Base-by-base conservation (phyloP, 2,329 filamentous ascomycete species). In the Leptographium lundbergii region DNA sequence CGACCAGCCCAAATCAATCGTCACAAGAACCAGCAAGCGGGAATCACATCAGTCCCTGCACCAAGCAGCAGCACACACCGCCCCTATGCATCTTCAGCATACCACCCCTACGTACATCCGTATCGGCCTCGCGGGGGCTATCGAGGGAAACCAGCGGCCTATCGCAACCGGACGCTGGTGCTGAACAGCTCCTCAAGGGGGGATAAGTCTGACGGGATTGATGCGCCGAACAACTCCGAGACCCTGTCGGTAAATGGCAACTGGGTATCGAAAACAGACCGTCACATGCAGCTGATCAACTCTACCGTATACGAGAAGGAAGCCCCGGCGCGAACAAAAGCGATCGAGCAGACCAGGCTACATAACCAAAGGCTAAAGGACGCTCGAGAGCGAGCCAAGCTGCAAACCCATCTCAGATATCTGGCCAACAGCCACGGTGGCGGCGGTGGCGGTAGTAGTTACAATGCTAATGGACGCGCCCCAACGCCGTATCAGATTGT, bases 231-330 rank as follows among this genome's bases (percentile, higher is more conserved):
- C 13, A 36, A n/a, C 11, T 25, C 54, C 17, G 54, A 59, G 11
- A 52, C 27, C 11, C 9, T 58, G 19, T 27, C 60, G 1, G 34
- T 25, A 17, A 27, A 42, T 22, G 42, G 50, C 4, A 71, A 81
- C 3, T 92, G 87, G 83, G 81, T 94, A 50, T 81, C 84, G 6
- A 88, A 85, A 68, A 86, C 78, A 56, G 88, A 88, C 69, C 86
- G 87, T 56, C 88, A 91, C 68, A 81, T 88, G 68, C 89, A 95
- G 70, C 75, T 95, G 48, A 94, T 95, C 71, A 95, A 92, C 68
- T 82, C 86, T 24, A 81, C 82, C 19, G 81, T 92, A 1, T 94
- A 87, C 69, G 85, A 91, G 63, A 86, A 89, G 69, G 85, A 89
- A 61, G 77, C 80, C 13, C 81, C 88, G 67, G 80, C 81, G 34